These are phyloP conservation scores for Tremella yokohamensis DNA, from an alignment of 768 basidiomycete genomes.

Conservation along the genomic window DNA sequence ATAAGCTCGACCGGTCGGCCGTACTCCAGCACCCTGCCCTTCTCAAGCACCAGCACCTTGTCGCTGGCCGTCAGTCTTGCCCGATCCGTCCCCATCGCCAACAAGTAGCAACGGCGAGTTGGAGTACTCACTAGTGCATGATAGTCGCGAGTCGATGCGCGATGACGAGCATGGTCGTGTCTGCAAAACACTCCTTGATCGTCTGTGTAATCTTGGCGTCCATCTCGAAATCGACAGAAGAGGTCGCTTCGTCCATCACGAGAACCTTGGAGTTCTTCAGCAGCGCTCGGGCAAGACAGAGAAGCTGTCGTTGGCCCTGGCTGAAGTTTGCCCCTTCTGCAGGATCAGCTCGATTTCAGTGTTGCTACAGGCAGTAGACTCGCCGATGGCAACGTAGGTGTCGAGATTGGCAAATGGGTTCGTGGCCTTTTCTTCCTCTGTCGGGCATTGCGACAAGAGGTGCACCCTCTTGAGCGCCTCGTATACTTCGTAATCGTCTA, in stretches of 20 bases:
- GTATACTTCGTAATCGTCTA: conserved; percentile 45
- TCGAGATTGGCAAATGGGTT: conserved; percentile 44
- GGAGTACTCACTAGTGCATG: conserved; percentile 32
- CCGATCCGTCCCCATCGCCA: not conserved
- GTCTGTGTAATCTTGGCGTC: conserved; percentile 49
- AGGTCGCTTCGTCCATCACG: conserved; percentile 51
- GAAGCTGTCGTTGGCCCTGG: conserved; percentile 48
- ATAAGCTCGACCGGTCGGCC: conserved; percentile 41
- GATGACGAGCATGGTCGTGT: conserved; percentile 47
- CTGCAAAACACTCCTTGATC: conserved; percentile 44
- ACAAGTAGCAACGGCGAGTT: not conserved
- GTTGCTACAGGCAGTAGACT: not conserved
- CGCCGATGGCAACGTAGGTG: conserved; percentile 44
- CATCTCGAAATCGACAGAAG: conserved; percentile 50
- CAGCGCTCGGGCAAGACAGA: conserved; percentile 48
- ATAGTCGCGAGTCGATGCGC: conserved; percentile 50
- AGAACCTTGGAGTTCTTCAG: conserved; percentile 45
- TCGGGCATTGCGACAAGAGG: conserved; percentile 25
- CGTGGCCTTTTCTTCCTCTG: conserved; percentile 11
- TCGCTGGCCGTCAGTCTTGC: conserved; percentile 17
- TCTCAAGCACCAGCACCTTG: conserved; percentile 41
- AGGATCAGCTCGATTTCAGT: not conserved
- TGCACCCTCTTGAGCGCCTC: conserved; percentile 47
- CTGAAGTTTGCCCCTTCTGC: conserved; percentile 42
- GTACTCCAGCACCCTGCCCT: conserved; percentile 42